phyloP scores from a whole-genome alignment of 768 basidiomycete genomes.

The Multifurca ochricompacta region DNA sequence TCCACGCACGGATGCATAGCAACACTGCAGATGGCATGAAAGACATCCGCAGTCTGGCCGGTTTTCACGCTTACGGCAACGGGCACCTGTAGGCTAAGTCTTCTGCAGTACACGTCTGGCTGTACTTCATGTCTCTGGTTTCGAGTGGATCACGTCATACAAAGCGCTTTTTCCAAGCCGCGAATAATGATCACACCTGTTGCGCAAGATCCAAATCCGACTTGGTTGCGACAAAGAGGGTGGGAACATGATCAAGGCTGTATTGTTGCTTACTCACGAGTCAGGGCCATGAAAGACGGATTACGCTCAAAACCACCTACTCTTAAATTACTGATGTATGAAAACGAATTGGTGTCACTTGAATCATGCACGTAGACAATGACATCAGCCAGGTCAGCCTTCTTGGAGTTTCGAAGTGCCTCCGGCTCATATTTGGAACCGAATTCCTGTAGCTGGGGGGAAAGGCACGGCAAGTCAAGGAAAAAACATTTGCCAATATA shows the following conservation, averaged over 20 bases:
- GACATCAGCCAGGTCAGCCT: slow-evolving; percentile 87
- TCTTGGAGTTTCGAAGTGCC: slow-evolving; percentile 79
- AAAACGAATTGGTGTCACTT: slow-evolving; percentile 97
- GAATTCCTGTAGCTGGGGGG: slow-evolving; percentile 86
- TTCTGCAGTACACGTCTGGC: slow-evolving; percentile 92
- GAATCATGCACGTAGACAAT: slow-evolving; percentile 96
- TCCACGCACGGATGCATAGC: slow-evolving; percentile 78
- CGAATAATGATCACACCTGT: slow-evolving; percentile 47
- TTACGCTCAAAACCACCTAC: slow-evolving; percentile 37
- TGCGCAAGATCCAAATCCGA: slow-evolving; percentile 95
- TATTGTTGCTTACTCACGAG: slow-evolving; percentile 81
- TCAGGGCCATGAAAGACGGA: slow-evolving; percentile 13
- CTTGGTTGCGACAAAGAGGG: slow-evolving; percentile 97
- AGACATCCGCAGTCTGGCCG: slow-evolving; percentile 79
- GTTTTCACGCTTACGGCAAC: slow-evolving; percentile 89
- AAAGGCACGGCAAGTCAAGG: slow-evolving; percentile 4
- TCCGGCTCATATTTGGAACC: slow-evolving; percentile 94
- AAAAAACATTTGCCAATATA: background rate
- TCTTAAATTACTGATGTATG: slow-evolving; percentile 93
- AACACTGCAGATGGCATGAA: slow-evolving; percentile 75
- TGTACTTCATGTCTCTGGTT: slow-evolving; percentile 94
- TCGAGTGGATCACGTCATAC: background rate
- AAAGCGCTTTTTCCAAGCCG: background rate
- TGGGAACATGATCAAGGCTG: slow-evolving; percentile 89
- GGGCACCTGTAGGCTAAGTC: slow-evolving; percentile 84